Percentiles rank a stretch among this genome's conserved stretches.
Conservation (phyloP, 1,139 yeast genomes). For the Yamadazyma sp. region DNA sequence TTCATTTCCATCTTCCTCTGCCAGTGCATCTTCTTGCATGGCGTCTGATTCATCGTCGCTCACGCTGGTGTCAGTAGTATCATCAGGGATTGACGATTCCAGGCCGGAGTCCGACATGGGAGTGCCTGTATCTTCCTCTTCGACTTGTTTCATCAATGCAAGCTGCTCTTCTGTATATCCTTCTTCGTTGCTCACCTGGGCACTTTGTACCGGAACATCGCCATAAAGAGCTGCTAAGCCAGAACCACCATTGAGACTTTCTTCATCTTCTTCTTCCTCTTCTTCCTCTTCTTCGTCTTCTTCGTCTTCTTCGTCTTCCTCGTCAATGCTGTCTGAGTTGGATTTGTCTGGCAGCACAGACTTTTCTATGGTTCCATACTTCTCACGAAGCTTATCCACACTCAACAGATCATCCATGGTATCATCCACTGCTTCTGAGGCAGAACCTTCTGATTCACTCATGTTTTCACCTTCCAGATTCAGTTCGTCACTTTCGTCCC, state of each 20-base stretch:
- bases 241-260: conserved; percentile 13
- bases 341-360: conserved; percentile 9
- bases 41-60: conserved; percentile 8
- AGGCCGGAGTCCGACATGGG: conserved; percentile 14
- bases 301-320: conserved; percentile 10
- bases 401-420: conserved; percentile 56
- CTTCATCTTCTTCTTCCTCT: conserved; percentile 17
- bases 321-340: conserved; percentile 10
- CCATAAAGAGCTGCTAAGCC: conserved; percentile 39
- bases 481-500: conserved; percentile 27
- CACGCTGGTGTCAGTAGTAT: conserved; percentile 11
- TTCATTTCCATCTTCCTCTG: conserved; percentile 8
- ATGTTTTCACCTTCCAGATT: conserved; percentile 22
- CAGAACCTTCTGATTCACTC: conserved; percentile 20
- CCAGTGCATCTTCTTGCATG: conserved; percentile 11
- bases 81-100: conserved; percentile 22
- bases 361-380: conserved; percentile 50
- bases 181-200: background rate
- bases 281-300: conserved; percentile 19
- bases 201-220: conserved; percentile 5
- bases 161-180: conserved; percentile 40
- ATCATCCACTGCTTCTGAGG: conserved; percentile 29
- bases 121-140: conserved; percentile 17
- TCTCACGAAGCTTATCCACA: conserved; percentile 62
- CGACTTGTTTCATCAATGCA: conserved; percentile 25